Conservation (phyloP, 2,329 filamentous ascomycete genomes). For the Clarireedia monteithiana region DNA sequence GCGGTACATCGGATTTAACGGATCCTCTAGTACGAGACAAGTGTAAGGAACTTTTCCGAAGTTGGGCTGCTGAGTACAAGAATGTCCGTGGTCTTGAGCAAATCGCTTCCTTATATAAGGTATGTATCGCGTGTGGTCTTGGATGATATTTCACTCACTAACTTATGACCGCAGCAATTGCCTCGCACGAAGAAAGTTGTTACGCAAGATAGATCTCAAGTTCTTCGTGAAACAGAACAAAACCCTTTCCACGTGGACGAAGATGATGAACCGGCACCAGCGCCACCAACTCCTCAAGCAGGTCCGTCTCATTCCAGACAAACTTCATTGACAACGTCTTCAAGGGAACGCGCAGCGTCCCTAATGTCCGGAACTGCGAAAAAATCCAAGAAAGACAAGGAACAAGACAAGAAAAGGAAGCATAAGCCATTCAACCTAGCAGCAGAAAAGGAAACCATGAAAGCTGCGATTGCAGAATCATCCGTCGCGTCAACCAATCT, state of each 20-base stretch:
- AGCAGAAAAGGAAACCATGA: constrained; percentile 79
- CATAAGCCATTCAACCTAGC: constrained; percentile 72
- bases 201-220: constrained; percentile 72
- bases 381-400: constrained; percentile 32
- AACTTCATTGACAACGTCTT: constrained; percentile 11
- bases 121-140: constrained; percentile 22
- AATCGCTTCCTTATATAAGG: constrained; percentile 70
- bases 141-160: constrained; percentile 6
- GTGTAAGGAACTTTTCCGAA: constrained; percentile 76
- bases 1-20: constrained; percentile 76
- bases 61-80: constrained; percentile 81
- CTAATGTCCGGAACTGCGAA: constrained; percentile 25
- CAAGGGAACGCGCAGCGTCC: constrained; percentile 14
- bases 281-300: constrained; percentile 6
- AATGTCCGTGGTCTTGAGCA: constrained; percentile 70
- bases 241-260: constrained; percentile 63
- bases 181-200: constrained; percentile 62
- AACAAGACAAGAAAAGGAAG: constrained; percentile 44
- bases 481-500: constrained; percentile 89
- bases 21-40: constrained; percentile 83
- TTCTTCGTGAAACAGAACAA: constrained; percentile 70
- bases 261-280: constrained; percentile 41
- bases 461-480: constrained; percentile 80
- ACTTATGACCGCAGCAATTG: constrained; percentile 41
- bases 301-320: constrained; percentile 16